phyloP scores from a whole-genome alignment of 1,284 basidiomycete species.

The Rhodotorula sp. region DNA sequence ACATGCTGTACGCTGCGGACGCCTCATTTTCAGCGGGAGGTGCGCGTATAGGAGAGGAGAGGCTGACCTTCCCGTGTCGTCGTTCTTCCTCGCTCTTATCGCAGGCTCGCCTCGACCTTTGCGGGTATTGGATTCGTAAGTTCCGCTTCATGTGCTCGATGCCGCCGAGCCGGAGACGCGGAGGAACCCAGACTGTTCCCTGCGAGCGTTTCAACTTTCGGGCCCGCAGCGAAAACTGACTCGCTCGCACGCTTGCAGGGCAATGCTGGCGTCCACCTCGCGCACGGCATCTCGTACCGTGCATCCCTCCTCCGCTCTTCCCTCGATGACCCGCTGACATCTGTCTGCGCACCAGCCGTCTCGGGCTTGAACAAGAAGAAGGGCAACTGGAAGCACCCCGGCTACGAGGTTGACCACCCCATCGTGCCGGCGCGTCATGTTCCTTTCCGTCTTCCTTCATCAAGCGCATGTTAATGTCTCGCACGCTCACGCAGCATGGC shows the following conservation, averaged over 20 bases:
- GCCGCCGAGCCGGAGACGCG: too few relatives aligned
- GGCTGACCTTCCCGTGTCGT: too few relatives aligned
- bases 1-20: conserved; percentile 67
- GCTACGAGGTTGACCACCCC: conserved; percentile 69
- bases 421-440: conserved; percentile 70
- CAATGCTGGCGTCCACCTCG: conserved; percentile 18
- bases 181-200: too few relatives aligned
- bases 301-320: too few relatives aligned
- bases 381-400: conserved; percentile 59
- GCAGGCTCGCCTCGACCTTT: conserved; percentile 14
- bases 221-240: neutral
- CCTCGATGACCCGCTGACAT: conserved; percentile 75
- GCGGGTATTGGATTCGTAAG: conserved; percentile 10
- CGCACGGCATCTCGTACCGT: conserved; percentile 11
- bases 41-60: too few relatives aligned
- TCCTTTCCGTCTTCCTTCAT: neutral
- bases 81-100: too few relatives aligned
- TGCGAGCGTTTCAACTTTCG: neutral
- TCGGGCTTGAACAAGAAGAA: conserved; percentile 78
- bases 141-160: neutral
- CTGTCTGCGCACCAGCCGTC: conserved; percentile 67
- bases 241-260: neutral
- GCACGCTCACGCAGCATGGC: conserved; percentile 44
- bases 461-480: neutral
- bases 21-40: neutral